A percentile compares a stretch with the other conserved stretches of the same genome.
These are phyloP conservation scores for Colletotrichum somersetense DNA, from an alignment of 2,329 filamentous ascomycete species.

Conservation along the genomic window DNA sequence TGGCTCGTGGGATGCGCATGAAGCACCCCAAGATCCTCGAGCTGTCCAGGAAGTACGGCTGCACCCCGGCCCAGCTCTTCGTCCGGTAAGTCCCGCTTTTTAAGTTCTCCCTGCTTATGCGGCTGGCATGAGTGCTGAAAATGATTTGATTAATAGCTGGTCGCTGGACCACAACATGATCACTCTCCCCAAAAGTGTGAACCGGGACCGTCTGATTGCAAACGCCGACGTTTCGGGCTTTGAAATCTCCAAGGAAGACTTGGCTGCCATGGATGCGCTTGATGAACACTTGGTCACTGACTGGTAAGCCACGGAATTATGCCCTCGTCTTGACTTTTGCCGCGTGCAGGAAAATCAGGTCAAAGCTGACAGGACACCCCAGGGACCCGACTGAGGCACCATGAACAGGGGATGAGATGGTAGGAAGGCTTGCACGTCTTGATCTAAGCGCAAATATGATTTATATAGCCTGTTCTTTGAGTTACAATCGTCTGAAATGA, in stretches of 20 bases:
- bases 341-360: background rate
- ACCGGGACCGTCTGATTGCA: slow-evolving; percentile 70
- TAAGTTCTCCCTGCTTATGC: too few species aligned
- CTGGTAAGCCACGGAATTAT: slow-evolving; percentile 56
- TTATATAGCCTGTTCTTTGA: background rate
- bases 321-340: fast-evolving
- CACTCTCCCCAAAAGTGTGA: slow-evolving; percentile 79
- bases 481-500: background rate
- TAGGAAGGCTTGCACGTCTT: too few species aligned
- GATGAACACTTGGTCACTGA: slow-evolving; percentile 82
- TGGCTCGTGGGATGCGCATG: slow-evolving; percentile 79
- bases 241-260: slow-evolving; percentile 72
- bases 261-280: slow-evolving; percentile 71
- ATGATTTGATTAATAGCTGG: slow-evolving; percentile 66
- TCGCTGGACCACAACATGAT: slow-evolving; percentile 80
- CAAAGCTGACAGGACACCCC: background rate
- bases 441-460: background rate
- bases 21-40: slow-evolving; percentile 72
- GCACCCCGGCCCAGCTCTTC: slow-evolving; percentile 79
- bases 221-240: slow-evolving; percentile 74
- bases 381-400: slow-evolving; percentile 21
- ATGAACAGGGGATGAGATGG: background rate
- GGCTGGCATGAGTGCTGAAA: background rate
- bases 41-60: slow-evolving; percentile 76
- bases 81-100: slow-evolving; percentile 58